Percentiles rank a stretch among this genome's conserved stretches.
Conservation (phyloP, 768 basidiomycete genomes). For the Panus rudis region DNA sequence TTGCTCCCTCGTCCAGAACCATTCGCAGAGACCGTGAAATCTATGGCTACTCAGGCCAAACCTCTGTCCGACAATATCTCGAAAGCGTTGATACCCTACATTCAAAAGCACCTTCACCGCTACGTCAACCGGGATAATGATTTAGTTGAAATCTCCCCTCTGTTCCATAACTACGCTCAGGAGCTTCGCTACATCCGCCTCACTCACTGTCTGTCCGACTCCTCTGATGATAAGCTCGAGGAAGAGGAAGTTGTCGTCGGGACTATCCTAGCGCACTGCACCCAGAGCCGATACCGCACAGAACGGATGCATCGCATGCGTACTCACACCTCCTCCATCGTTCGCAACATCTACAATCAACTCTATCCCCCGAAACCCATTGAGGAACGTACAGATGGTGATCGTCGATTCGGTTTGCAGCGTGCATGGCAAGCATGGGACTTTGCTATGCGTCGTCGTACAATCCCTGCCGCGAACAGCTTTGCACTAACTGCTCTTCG, state of each 20-base stretch:
- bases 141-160: constrained; percentile 23
- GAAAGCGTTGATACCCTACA: constrained; percentile 14
- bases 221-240: constrained; percentile 44
- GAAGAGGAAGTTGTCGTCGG: constrained; percentile 76
- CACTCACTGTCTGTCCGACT: constrained; percentile 58
- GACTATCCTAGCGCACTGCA: constrained; percentile 65
- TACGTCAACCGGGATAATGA: constrained; percentile 15
- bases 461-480: constrained; percentile 35
- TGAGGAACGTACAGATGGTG: constrained; percentile 12
- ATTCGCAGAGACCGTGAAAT: background rate
- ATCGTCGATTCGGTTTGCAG: constrained; percentile 29
- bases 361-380: constrained; percentile 15
- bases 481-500: constrained; percentile 63
- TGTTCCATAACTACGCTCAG: constrained; percentile 49
- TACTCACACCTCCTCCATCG: constrained; percentile 45
- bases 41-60: background rate
- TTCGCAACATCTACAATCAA: constrained; percentile 39
- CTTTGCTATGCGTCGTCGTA: constrained; percentile 36
- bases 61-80: constrained; percentile 21
- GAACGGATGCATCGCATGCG: constrained; percentile 59
- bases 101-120: constrained; percentile 16
- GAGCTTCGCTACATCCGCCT: constrained; percentile 67
- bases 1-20: constrained; percentile 10
- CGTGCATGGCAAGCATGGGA: constrained; percentile 64
- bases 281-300: constrained; percentile 51